Base-by-base conservation (phyloP, 2,329 filamentous ascomycete genomes). In the Scytalidium lignicola region DNA sequence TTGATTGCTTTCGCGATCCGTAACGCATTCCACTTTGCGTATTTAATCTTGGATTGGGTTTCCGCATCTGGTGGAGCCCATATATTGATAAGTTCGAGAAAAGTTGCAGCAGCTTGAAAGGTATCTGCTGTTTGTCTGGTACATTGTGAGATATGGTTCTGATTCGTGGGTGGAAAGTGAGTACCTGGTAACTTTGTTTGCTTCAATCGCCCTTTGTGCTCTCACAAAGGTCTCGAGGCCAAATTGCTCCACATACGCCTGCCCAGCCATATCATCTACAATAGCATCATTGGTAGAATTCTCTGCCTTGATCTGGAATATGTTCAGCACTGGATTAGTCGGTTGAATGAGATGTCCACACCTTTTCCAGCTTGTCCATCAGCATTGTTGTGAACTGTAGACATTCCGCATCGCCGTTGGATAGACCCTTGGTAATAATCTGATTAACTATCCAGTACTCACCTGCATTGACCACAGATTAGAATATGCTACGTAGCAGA, bases 181-280 rank as follows among this genome's bases (percentile, higher is more conserved):
- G 78, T 83, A 90, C 86, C 82, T 85, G 39, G 90, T 91, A 53
- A 89, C 90, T 64, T 86, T 91, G 70, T 93, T 86, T 44, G 87
- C 86, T 51, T 83, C 80, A 62, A 97, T 81, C 0, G 90, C 85
- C 49, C 86, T 82, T 62, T 96, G 89, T 3, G 88, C 92, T 55
- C 90, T 82, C 43, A 85, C 80, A 55, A 99, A 91, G 0, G 90
- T 91, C 62, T 96, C 88, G 55, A 92, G 75, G 0, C 86, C 92
- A 67, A 99, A 99, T 65, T 96, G 87, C 68, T 97, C 91, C 43
- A 97, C 85, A 61, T 96, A 96, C 47, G 90, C 90, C 68, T 91
- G 89, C 1, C 90, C 92, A 3, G 87, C 89, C 1, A 84, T 73
- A 59, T 96, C 91, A 67, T 97, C 92, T 5, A 81, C 76, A 47